These are phyloP conservation scores for Limnomonas spitsbergensis DNA, from an alignment of 139 green algal species.

Conservation along the genomic window DNA sequence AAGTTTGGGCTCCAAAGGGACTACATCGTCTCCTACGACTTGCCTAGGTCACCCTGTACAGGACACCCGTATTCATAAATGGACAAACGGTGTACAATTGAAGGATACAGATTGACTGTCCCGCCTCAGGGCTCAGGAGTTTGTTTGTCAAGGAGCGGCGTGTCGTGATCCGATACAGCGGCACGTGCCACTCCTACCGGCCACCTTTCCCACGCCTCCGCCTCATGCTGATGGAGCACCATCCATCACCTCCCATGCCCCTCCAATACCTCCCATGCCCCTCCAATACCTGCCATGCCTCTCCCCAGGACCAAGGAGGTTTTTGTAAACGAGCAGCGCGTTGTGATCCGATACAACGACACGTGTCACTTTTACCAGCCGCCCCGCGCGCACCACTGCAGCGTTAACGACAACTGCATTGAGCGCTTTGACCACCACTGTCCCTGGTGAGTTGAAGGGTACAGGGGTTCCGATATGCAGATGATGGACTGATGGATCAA, in stretches of 20 bases:
- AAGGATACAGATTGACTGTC: too few relatives aligned
- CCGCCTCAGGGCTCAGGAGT: conserved; percentile 29
- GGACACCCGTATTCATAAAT: too few relatives aligned
- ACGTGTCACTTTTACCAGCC: conserved; percentile 90
- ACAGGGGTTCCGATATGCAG: neutral
- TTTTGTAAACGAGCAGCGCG: conserved; percentile 62
- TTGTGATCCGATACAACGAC: conserved; percentile 76
- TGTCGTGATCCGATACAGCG: conserved; percentile 73
- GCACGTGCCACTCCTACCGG: conserved; percentile 88
- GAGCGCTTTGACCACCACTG: conserved; percentile 98
- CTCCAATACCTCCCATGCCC: conserved; percentile 9
- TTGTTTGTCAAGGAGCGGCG: conserved; percentile 63
- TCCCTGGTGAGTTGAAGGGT: conserved; percentile 83
- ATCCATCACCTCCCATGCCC: too few relatives aligned
- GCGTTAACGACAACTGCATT: conserved; percentile 97
- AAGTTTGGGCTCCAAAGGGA: too few relatives aligned
- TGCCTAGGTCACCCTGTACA: too few relatives aligned
- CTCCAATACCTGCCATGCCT: neutral
- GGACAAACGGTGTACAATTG: too few relatives aligned
- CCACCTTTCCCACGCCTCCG: conserved; percentile 92
- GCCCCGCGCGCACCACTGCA: conserved; percentile 90
- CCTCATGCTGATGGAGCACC: too few relatives aligned
- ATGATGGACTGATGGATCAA: conserved; percentile 6
- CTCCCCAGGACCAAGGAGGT: conserved; percentile 36
- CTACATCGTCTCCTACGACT: too few relatives aligned